These are phyloP conservation scores for Xerocomus potaroensis DNA, from an alignment of 768 basidiomycete species.

Conservation along the genomic window DNA sequence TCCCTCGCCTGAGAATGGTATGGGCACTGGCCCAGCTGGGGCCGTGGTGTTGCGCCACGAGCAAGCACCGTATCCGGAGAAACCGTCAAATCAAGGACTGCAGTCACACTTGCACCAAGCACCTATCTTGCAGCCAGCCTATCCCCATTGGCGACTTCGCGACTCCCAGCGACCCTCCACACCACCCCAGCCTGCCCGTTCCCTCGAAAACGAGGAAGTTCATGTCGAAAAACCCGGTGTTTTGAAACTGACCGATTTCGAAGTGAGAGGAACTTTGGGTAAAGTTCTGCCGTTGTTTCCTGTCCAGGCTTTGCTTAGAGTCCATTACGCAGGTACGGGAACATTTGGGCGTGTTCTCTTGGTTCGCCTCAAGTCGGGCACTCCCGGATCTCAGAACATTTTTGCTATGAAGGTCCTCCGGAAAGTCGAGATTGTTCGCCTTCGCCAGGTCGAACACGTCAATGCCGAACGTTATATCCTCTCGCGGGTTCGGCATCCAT, in stretches of 20 bases:
- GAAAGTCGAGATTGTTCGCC: conserved; percentile 79
- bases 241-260: conserved; percentile 71
- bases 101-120: conserved; percentile 5
- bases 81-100: conserved; percentile 6
- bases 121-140: conserved; percentile 4
- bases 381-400: conserved; percentile 38
- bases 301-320: conserved; percentile 2
- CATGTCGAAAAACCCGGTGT: conserved; percentile 54
- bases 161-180: conserved; percentile 11
- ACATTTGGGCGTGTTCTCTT: conserved; percentile 94
- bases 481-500: conserved; percentile 87
- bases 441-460: conserved; percentile 97
- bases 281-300: conserved; percentile 17
- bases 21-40: conserved; percentile 13
- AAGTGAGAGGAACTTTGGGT: conserved; percentile 78
- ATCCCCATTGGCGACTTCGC: conserved; percentile 10
- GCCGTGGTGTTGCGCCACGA: conserved; percentile 11
- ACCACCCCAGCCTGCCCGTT: conserved; percentile 44
- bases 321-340: conserved; percentile 71
- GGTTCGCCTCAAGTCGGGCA: conserved; percentile 67
- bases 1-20: conserved; percentile 43
- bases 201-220: conserved; percentile 67
- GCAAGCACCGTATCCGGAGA: conserved; percentile 9
- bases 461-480: conserved; percentile 95
- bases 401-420: conserved; percentile 90